These are phyloP conservation scores for Nelumbo lutea DNA, from an alignment of 164 flowering plant genomes.

Conservation along the genomic window DNA sequence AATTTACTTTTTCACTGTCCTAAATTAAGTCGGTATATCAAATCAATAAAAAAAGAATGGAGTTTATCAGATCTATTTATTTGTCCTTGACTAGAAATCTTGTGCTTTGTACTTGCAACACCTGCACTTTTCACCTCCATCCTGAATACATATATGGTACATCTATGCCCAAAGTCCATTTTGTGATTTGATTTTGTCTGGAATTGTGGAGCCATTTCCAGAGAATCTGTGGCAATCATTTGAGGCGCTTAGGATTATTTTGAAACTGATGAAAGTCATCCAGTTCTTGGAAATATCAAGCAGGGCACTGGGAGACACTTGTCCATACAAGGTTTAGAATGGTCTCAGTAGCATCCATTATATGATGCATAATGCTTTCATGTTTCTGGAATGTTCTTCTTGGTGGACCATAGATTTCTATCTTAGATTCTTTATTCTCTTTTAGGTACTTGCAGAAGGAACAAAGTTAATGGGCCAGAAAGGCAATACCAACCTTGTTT, in stretches of 20 bases:
- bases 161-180: no score
- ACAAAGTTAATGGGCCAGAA: slow-evolving; percentile 74
- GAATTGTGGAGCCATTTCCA: slow-evolving; percentile 18
- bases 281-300: slow-evolving; percentile 65
- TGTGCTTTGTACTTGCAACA: no score
- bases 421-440: background rate
- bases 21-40: no score
- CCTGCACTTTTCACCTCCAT: no score
- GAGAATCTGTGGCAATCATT: slow-evolving; percentile 79
- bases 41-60: no score
- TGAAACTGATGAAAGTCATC: slow-evolving; percentile 69
- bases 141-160: no score
- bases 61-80: no score
- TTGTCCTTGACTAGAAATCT: no score
- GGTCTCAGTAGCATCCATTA: background rate
- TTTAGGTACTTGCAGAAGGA: slow-evolving; percentile 73
- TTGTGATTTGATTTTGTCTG: background rate
- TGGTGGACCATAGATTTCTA: background rate
- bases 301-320: slow-evolving; percentile 67
- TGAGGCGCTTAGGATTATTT: slow-evolving; percentile 64
- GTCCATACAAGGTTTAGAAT: slow-evolving; percentile 75
- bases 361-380: background rate
- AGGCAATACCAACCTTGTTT: slow-evolving; percentile 50
- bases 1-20: no score
- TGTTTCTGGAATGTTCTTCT: no score